Conservation (phyloP, 2,329 filamentous ascomycete genomes). For the Pseudocercospora crystallina region DNA sequence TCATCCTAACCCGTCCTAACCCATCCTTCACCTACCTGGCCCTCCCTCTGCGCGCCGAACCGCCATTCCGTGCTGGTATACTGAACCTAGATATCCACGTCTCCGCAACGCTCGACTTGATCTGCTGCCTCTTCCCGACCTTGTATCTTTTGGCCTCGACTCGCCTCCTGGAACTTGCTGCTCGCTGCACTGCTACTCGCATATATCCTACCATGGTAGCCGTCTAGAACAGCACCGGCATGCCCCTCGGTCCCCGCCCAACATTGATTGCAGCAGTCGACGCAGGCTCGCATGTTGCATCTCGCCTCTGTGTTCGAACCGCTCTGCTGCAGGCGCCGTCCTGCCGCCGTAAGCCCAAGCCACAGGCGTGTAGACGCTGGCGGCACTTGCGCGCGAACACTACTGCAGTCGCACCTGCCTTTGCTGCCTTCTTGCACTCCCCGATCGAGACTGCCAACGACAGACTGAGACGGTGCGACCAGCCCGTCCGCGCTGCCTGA, state of each 20-base stretch:
- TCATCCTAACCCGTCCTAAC: too few species aligned
- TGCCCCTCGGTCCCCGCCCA: constrained; percentile 6
- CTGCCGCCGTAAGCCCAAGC: constrained; percentile 29
- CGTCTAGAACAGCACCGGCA: constrained; percentile 4
- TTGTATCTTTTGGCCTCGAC: constrained; percentile 8
- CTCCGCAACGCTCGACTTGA: constrained; percentile 16
- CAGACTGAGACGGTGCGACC: constrained; percentile 2
- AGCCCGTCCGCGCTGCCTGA: constrained; percentile 1
- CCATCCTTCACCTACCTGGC: too few species aligned
- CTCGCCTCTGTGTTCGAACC: constrained; percentile 1
- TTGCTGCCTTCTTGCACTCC: neutral
- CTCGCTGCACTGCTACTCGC: constrained; percentile 8
- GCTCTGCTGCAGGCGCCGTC: constrained; percentile 19
- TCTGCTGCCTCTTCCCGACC: constrained; percentile 4
- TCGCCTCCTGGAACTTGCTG: constrained; percentile 15
- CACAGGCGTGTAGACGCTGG: constrained; percentile 21
- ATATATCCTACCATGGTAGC: constrained; percentile 12
- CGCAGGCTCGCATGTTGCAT: constrained; percentile 9
- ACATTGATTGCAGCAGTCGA: too few species aligned
- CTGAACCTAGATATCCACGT: constrained; percentile 16
- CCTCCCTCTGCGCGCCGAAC: constrained; percentile 5
- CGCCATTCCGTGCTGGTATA: constrained; percentile 9
- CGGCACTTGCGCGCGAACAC: constrained; percentile 15
- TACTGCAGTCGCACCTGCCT: constrained; percentile 6
- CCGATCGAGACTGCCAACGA: neutral